A percentile compares a stretch with the other conserved stretches of the same genome.
phyloP scores from a whole-genome alignment of 768 basidiomycete genomes.

The Lepiota venenata region DNA sequence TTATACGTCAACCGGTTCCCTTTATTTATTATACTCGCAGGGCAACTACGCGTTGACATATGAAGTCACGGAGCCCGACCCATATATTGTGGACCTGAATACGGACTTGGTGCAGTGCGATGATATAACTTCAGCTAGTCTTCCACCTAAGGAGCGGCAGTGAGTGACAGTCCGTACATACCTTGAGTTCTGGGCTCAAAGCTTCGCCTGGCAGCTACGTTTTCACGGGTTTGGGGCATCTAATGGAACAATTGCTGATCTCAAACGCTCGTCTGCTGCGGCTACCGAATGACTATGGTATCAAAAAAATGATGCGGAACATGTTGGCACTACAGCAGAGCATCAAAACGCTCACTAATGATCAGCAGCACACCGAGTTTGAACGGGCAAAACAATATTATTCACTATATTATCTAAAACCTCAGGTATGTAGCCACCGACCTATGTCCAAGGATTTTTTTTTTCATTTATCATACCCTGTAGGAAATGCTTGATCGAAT shows the following conservation, averaged over 20 bases:
- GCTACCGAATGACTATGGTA: constrained; percentile 67
- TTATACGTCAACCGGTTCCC: not conserved
- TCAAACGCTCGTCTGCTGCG: constrained; percentile 68
- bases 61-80: constrained; percentile 89
- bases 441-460: not conserved
- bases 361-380: constrained; percentile 62
- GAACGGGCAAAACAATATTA: constrained; percentile 79
- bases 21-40: constrained; percentile 34
- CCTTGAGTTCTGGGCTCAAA: not conserved
- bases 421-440: constrained; percentile 52
- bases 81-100: constrained; percentile 84
- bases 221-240: constrained; percentile 78
- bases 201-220: constrained; percentile 56
- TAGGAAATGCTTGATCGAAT: constrained; percentile 80
- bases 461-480: not conserved
- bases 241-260: constrained; percentile 85
- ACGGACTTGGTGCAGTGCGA: constrained; percentile 74
- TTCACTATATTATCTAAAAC: constrained; percentile 67
- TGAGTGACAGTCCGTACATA: constrained; percentile 31
- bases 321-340: constrained; percentile 91
- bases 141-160: constrained; percentile 67
- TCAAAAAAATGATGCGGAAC: constrained; percentile 85
- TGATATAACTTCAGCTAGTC: constrained; percentile 56
- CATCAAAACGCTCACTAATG: constrained; percentile 70
- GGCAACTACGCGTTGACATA: constrained; percentile 81